Base-by-base conservation (phyloP, 2,329 filamentous ascomycete species). In the Scedosporium aurantiacum region DNA sequence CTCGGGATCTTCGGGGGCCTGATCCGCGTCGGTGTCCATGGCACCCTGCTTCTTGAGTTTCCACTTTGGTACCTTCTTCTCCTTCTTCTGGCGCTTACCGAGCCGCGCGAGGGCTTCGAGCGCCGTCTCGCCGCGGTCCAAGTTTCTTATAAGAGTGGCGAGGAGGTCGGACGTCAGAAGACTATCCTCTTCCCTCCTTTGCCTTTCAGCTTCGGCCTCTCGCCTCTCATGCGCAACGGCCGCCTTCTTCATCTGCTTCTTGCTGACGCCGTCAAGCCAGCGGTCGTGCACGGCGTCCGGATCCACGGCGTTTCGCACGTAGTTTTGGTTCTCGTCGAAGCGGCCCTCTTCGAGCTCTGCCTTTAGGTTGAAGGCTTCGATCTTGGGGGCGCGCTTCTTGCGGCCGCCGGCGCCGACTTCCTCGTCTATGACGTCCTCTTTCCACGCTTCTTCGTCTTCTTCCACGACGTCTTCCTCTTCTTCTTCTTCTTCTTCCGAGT, bases 351-450 rank as follows among this genome's bases (percentile, higher is more conserved):
- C 91, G 72, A 95, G 87, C 73, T 99, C 94, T 12, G 83, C 78
- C 63, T 84, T 86, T 80, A 99, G 89, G 70, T 99, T 97, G 80
- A 99, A 99, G 2, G 93, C 93, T 72, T 97, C 94, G 5, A 99
- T 82, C 71, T 94, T 90, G 1, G 94, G 94, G 1, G 94, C 94
- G 72, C 97, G 91, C 68, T 86, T 89, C 76, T 97, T 97, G 67
- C 95, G 88, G 1, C 89, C 89, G 14, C 94, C 94, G 1, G 90
- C 87, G 1, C 94, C 94, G 5, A 99, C 79, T 72, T 99, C 94
- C 61, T 92, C 88, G 66, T 97, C 94, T 16, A 96, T 71, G 18
- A 85, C 89, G 63, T 89, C 85, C 65, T 90, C 90, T 40, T 90
- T 74, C 57, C 85, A 85, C 28, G 90, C 91, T 16, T 76, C 69